A percentile compares a stretch with the other conserved stretches of the same genome.
These are phyloP conservation scores for Lolium perenne DNA, from an alignment of 176 grass and related monocot genomes.

Conservation along the genomic window DNA sequence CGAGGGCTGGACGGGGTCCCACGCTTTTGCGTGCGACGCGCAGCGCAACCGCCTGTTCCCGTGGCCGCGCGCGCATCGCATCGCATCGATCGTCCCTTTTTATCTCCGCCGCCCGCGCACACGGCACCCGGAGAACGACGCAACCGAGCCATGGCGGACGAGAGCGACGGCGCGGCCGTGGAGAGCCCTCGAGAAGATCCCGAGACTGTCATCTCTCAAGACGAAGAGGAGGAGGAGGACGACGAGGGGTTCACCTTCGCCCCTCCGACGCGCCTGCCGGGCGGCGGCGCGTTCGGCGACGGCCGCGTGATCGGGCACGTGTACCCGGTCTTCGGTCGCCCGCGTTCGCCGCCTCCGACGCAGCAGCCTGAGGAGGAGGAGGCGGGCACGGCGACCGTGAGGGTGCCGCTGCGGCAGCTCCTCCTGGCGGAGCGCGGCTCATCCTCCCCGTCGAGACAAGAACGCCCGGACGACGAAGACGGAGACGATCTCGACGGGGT, in stretches of 20 bases:
- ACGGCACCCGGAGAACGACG: neutral
- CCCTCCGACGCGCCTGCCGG: neutral
- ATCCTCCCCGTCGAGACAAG: neutral
- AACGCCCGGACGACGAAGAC: neutral
- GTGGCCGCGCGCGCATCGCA: slow-evolving; percentile 15
- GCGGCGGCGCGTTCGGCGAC: neutral
- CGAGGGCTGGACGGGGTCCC: neutral
- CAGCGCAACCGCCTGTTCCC: slow-evolving; percentile 2
- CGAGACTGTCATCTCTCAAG: no score
- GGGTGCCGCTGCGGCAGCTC: slow-evolving; percentile 56
- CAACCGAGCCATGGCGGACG: slow-evolving; percentile 35
- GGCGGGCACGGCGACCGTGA: slow-evolving; percentile 8
- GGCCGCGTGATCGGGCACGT: slow-evolving; percentile 30
- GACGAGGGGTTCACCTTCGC: slow-evolving; percentile 48
- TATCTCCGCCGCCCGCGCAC: slow-evolving; percentile 39
- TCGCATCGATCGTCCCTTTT: slow-evolving; percentile 31
- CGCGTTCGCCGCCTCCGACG: slow-evolving; percentile 8
- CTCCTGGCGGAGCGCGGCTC: slow-evolving; percentile 57
- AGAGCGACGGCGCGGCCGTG: neutral
- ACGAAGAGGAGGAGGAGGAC: neutral
- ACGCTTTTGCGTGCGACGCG: slow-evolving; percentile 12
- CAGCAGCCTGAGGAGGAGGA: neutral
- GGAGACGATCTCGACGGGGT: slow-evolving; percentile 43
- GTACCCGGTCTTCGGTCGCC: slow-evolving; percentile 77
- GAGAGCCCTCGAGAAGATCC: neutral